Conservation (phyloP, 2,329 filamentous ascomycete species). For the Phaeosphaeria sp. region DNA sequence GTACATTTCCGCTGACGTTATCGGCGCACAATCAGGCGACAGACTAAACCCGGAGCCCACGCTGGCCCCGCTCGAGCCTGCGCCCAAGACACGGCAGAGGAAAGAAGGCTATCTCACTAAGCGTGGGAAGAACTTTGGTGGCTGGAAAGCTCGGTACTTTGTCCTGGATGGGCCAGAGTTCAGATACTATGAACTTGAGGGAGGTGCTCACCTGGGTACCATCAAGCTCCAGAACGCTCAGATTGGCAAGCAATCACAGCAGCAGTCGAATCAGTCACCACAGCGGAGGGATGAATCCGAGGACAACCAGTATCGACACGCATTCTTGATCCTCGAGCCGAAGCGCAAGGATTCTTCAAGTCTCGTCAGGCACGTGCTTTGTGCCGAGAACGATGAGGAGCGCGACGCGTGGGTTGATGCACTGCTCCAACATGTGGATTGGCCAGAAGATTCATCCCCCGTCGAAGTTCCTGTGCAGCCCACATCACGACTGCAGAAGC, state of each 20-base stretch:
- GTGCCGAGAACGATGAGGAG: constrained; percentile 92
- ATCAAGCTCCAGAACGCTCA: constrained; percentile 92
- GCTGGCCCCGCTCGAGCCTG: constrained; percentile 52
- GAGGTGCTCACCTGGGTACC: constrained; percentile 87
- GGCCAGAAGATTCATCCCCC: constrained; percentile 56
- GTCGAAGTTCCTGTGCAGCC: constrained; percentile 53
- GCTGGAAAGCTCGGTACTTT: constrained; percentile 89
- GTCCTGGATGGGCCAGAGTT: constrained; percentile 73
- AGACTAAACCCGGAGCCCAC: constrained; percentile 64
- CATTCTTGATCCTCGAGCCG: constrained; percentile 91
- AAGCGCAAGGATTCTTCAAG: constrained; percentile 94
- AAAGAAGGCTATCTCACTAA: constrained; percentile 95
- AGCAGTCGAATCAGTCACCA: constrained; percentile 65
- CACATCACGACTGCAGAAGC: constrained; percentile 51
- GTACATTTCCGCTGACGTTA: constrained; percentile 76
- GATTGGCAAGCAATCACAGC: constrained; percentile 88
- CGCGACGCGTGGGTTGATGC: constrained; percentile 94
- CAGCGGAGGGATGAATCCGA: constrained; percentile 73
- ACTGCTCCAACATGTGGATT: constrained; percentile 87
- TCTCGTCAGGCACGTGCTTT: constrained; percentile 90
- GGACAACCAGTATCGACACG: constrained; percentile 95
- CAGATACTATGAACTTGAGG: constrained; percentile 90
- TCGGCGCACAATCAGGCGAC: constrained; percentile 63
- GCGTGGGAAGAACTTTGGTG: constrained; percentile 96
- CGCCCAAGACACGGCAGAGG: constrained; percentile 64